Evolutionary conservation across 2,329 filamentous ascomycete genomes (phyloP).

Genomic region (Tolypocladium amazonense): DNA sequence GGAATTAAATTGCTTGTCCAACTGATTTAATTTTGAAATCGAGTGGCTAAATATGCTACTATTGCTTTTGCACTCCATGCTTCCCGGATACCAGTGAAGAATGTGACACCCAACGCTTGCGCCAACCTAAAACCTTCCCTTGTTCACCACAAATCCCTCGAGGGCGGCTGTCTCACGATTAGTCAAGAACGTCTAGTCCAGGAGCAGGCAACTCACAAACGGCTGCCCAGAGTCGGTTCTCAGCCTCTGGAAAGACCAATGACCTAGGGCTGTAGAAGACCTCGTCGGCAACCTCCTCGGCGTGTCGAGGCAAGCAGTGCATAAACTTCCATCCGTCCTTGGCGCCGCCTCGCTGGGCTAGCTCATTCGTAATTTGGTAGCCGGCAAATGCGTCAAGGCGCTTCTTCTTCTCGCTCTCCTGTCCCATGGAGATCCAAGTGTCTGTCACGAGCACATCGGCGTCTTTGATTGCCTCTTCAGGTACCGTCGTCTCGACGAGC

Average conservation of each 20-base stretch:
- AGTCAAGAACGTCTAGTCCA: neutral
- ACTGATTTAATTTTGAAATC: constrained; percentile 5
- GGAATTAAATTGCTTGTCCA: constrained; percentile 5
- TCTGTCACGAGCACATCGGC: constrained; percentile 92
- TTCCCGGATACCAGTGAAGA: neutral
- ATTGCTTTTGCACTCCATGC: constrained; percentile 1
- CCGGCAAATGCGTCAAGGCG: constrained; percentile 73
- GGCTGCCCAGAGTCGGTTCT: constrained; percentile 89
- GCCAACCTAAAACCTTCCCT: constrained; percentile 55
- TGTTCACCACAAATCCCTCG: constrained; percentile 89
- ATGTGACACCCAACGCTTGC: neutral
- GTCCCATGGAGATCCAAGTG: constrained; percentile 98
- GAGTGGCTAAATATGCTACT: constrained; percentile 4
- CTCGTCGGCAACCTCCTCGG: constrained; percentile 86
- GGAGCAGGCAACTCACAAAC: constrained; percentile 44
- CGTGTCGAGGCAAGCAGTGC: constrained; percentile 90
- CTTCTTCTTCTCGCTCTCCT: constrained; percentile 74
- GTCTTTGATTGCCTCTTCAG: constrained; percentile 74
- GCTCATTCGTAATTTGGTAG: constrained; percentile 81
- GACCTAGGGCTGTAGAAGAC: constrained; percentile 84
- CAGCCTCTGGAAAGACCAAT: constrained; percentile 85
- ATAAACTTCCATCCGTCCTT: constrained; percentile 93
- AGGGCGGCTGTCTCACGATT: constrained; percentile 46
- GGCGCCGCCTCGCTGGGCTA: constrained; percentile 76
- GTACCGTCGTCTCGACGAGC: constrained; percentile 64